Evolutionary conservation across 129 eudicot genomes (phyloP), one percentile per base, ranked within the genome.

Genomic region (Logfia minima): DNA sequence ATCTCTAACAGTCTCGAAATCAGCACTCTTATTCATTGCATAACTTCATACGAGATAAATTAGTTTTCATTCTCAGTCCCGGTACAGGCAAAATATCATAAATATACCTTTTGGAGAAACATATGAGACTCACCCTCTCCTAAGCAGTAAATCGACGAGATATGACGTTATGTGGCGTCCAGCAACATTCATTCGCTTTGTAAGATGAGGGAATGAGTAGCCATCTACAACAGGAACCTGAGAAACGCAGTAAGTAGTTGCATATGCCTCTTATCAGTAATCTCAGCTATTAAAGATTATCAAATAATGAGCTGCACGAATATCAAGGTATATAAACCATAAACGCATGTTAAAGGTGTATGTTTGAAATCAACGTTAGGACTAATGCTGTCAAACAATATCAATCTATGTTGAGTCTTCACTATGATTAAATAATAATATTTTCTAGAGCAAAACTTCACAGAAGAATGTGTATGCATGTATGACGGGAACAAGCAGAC

Each of bases 221-320:
- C 99, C 99, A 86, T 94, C 99, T 75, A 94, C 99, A 83, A 94
- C 99, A 1, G 99, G 99, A 83, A 94, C 98, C 98, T 94, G 82
- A 39, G 23, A 79, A 79, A 66, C 63, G 56, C 65, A n/a, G 29
- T 66, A 59, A 66, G 61, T 73, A 59, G 70, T 76, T 14, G 69
- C n/a, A 71, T 45, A 39, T 65, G 37, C 68, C 75, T 24, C 58
- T 59, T 22, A 18, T 64, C 17, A 39, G 72, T 66, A 43, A 35
- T 60, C 59, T 81, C 73, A 18, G 35, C 56, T 75, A 70, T 18
- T 60, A 34, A 48, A 58, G 56, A 24, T 9, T 10, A 28, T n/a
- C 21, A 21, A 41, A 22, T n/a, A 70, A 5, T 26, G 29, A 80
- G 69, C 28, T 32, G 24, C 68, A 52, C 19, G 5, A 7, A 72